Evolutionary conservation across 257 asterid genomes (phyloP).

Genomic region (Jasminum sambac): DNA sequence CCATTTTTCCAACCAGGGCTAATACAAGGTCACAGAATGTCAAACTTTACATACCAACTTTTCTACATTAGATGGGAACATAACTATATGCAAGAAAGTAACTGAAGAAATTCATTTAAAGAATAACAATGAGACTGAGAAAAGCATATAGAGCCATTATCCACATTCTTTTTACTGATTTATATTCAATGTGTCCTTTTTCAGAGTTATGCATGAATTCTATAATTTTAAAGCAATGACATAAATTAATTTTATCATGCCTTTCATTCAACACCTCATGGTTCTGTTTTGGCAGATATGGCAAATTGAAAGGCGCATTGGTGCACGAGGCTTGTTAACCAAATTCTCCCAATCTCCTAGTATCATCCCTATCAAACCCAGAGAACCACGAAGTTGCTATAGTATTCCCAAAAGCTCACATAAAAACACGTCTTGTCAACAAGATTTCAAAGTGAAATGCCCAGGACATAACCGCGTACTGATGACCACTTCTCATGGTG

Average conservation of each 20-base stretch:
- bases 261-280: constrained; percentile 45
- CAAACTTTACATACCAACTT: neutral
- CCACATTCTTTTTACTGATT: constrained; percentile 17
- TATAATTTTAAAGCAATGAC: constrained; percentile 36
- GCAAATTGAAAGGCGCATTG: constrained; percentile 45
- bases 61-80: constrained; percentile 4
- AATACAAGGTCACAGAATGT: constrained; percentile 6
- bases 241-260: constrained; percentile 33
- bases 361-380: constrained; percentile 29
- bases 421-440: constrained; percentile 33
- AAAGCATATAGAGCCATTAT: constrained; percentile 6
- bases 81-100: neutral
- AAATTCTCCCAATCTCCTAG: constrained; percentile 42
- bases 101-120: neutral
- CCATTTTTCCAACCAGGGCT: neutral
- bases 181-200: neutral
- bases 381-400: constrained; percentile 35
- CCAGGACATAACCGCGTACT: constrained; percentile 28
- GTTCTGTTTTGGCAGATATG: constrained; percentile 42
- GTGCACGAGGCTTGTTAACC: constrained; percentile 47
- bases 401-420: constrained; percentile 27
- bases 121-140: neutral
- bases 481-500: constrained; percentile 27
- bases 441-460: constrained; percentile 29
- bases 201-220: neutral